phyloP scores from a whole-genome alignment of 1,139 yeast genomes.

The Sporopachydermia cereana region DNA sequence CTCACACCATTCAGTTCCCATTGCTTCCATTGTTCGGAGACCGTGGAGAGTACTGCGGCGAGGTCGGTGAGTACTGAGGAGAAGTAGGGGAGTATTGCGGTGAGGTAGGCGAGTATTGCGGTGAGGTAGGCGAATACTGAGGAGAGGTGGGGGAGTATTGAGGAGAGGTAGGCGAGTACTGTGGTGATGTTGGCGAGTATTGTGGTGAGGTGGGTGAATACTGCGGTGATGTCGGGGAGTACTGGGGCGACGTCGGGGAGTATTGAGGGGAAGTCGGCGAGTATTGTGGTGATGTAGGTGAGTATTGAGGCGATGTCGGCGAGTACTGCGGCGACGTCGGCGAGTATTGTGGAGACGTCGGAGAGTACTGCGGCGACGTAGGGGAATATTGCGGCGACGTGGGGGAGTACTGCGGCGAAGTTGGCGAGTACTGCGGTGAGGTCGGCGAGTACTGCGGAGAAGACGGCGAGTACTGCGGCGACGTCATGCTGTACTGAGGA shows the following conservation, averaged over 20 bases:
- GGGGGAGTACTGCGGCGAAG: constrained; percentile 52
- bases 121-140: constrained; percentile 35
- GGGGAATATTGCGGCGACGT: constrained; percentile 54
- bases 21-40: no score
- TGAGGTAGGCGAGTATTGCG: constrained; percentile 53
- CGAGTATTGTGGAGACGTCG: constrained; percentile 46
- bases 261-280: constrained; percentile 55
- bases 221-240: constrained; percentile 12
- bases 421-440: constrained; percentile 49
- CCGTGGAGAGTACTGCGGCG: constrained; percentile 63
- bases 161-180: constrained; percentile 8
- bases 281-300: constrained; percentile 46
- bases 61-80: constrained; percentile 53
- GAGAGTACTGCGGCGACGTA: constrained; percentile 46
- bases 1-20: no score
- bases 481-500: constrained; percentile 59
- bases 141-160: constrained; percentile 39
- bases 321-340: constrained; percentile 54
- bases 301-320: constrained; percentile 49
- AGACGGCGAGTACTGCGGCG: constrained; percentile 65
- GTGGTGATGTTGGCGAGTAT: constrained; percentile 53
- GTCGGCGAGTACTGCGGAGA: constrained; percentile 32
- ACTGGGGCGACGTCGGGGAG: constrained; percentile 46
- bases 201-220: constrained; percentile 54
- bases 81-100: constrained; percentile 61